Evolutionary conservation across 164 flowering plant genomes (phyloP).

Genomic region (Vitis vinifera): DNA sequence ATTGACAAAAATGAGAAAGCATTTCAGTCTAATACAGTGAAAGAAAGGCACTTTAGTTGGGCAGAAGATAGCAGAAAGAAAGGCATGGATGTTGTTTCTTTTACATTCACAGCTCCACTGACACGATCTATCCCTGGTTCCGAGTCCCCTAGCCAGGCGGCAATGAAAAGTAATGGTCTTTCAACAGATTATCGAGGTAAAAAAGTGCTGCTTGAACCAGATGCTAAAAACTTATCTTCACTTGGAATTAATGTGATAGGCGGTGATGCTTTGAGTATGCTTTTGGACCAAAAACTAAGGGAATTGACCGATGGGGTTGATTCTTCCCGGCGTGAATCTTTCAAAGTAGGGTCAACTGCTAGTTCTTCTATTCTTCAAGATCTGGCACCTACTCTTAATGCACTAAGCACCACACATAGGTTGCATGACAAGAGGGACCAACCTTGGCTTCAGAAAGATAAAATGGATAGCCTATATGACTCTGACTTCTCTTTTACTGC

Average conservation of each 20-base stretch:
- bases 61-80: constrained; percentile 52
- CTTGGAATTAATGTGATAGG: constrained; percentile 53
- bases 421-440: constrained; percentile 20
- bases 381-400: constrained; percentile 24
- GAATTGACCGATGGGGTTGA: constrained; percentile 57
- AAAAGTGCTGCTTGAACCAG: constrained; percentile 26
- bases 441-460: constrained; percentile 15
- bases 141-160: constrained; percentile 30
- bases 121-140: constrained; percentile 37
- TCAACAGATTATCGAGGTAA: constrained; percentile 34
- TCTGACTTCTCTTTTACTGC: constrained; percentile 33
- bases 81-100: constrained; percentile 85
- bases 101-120: constrained; percentile 88
- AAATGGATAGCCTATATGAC: constrained; percentile 12
- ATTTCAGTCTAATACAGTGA: constrained; percentile 18
- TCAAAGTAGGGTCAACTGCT: constrained; percentile 21
- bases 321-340: constrained; percentile 32
- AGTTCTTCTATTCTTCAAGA: constrained; percentile 33
- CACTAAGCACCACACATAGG: constrained; percentile 16
- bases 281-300: constrained; percentile 79
- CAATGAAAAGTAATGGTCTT: constrained; percentile 23
- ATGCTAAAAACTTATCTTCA: constrained; percentile 35
- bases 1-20: constrained; percentile 28
- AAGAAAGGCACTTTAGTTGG: constrained; percentile 28
- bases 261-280: constrained; percentile 76